Evolutionary conservation across 495 filamentous ascomycete genomes (phyloP).

Genomic region (Penicillium turbatum): DNA sequence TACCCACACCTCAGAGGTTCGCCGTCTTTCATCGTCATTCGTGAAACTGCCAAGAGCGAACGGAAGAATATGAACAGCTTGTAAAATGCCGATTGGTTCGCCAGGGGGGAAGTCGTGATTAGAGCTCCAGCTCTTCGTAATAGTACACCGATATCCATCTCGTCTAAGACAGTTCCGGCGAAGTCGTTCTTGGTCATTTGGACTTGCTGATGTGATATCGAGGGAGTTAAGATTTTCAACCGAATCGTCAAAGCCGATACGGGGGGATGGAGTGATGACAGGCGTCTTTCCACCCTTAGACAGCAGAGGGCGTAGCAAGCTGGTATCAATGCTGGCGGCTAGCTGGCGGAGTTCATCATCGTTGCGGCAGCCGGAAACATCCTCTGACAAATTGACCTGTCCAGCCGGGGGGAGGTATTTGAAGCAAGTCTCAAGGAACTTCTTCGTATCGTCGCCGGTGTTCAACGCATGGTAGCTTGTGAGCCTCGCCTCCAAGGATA

Average conservation of each 20-base stretch:
- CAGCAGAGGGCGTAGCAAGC: constrained; percentile 6
- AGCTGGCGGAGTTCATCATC: constrained; percentile 14
- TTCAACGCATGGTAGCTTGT: constrained; percentile 1
- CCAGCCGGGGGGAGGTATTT: constrained; percentile 8
- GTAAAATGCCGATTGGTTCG: background rate
- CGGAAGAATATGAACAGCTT: constrained; percentile 14
- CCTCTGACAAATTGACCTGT: constrained; percentile 9
- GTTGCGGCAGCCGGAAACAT: constrained; percentile 6
- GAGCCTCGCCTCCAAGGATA: background rate
- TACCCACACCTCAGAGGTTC: background rate
- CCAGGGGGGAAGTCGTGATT: background rate
- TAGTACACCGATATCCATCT: constrained; percentile 5
- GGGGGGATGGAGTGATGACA: constrained; percentile 3
- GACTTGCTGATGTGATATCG: background rate
- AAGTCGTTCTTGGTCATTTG: constrained; percentile 1
- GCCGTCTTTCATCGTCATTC: background rate
- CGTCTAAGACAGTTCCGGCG: constrained; percentile 5
- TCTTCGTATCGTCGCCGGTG: constrained; percentile 10
- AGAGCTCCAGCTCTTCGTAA: constrained; percentile 1
- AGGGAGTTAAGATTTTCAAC: constrained; percentile 9
- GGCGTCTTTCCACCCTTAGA: constrained; percentile 4
- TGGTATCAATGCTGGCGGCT: constrained; percentile 4
- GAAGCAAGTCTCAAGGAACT: constrained; percentile 7
- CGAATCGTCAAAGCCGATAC: constrained; percentile 12
- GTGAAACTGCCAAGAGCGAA: constrained; percentile 5